A percentile compares a stretch with the other conserved stretches of the same genome.
Conservation (phyloP, 1,284 basidiomycete genomes). For the Ceratobasidium sp. region DNA sequence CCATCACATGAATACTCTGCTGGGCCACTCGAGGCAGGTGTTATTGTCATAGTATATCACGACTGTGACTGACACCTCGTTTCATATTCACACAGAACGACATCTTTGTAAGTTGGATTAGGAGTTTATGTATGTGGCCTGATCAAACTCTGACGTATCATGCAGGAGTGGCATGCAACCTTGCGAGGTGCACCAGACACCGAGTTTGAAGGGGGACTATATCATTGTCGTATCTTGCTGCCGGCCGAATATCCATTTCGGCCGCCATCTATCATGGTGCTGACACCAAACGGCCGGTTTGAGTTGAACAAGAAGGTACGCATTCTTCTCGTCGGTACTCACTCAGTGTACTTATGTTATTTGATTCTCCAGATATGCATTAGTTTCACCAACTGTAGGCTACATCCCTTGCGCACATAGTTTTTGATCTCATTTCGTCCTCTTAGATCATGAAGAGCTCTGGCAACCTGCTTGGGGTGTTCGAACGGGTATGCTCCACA, state of each 20-base stretch:
- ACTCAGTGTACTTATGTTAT: conserved; percentile 43
- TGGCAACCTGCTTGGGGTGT: conserved; percentile 99
- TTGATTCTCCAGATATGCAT: conserved; percentile 77
- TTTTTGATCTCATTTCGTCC: conserved; percentile 42
- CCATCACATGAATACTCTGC: conserved; percentile 84
- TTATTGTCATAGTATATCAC: conserved; percentile 9
- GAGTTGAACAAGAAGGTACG: conserved; percentile 93
- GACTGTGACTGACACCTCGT: conserved; percentile 30
- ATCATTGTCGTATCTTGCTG: conserved; percentile 90
- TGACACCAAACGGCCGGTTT: conserved; percentile 95
- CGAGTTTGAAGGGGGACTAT: conserved; percentile 90
- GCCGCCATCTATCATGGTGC: conserved; percentile 91
- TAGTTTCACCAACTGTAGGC: conserved; percentile 86
- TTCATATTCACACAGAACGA: conserved; percentile 62
- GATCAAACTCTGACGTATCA: conserved; percentile 46
- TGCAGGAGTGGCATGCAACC: conserved; percentile 96
- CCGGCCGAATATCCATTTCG: conserved; percentile 95
- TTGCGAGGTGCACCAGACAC: conserved; percentile 85
- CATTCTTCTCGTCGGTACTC: conserved; percentile 22
- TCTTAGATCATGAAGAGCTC: conserved; percentile 79
- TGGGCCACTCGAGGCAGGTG: conserved; percentile 82
- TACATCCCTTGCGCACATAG: conserved; percentile 46
- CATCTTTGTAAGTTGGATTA: conserved; percentile 69
- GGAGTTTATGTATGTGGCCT: neutral
- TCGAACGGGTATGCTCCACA: conserved; percentile 71